Base-by-base conservation (phyloP, 768 basidiomycete species). In the Rickenella mellea region DNA sequence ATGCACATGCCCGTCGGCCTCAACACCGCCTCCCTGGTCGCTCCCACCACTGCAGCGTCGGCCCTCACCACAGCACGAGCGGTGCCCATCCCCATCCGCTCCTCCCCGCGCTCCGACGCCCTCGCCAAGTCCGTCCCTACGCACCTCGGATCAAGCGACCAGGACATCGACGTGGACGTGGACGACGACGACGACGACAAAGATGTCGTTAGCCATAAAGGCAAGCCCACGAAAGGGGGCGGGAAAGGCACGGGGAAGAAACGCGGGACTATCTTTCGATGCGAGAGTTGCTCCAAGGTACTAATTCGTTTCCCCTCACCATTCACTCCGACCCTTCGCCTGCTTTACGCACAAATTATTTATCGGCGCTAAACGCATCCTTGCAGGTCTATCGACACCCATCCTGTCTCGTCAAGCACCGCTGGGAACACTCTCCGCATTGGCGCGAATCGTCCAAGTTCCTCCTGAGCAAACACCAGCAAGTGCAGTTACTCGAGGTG, bases 361-460 rank as follows among this genome's bases (percentile, higher is more conserved):
- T 39, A 31, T 4, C 29, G 9, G 20, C 8, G 25, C 33, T n/a
- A n/a, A n/a, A n/a, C n/a, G 28, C n/a, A 35, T 28, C 20, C 31
- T 27, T 36, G 12, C 55, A 87, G 84, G 78, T 87, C 28, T 90
- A 88, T 60, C 79, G 84, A 40, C 93, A 98, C 62, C 91, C 91
- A 2, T 89, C 86, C 10, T 97, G 93, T 62, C 69, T 98, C 37
- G 87, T 93, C 62, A 97, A 97, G 62, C 94, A 98, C 56, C 84
- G 94, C 26, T 98, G 94, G 94, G 93, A 97, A 55, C 90, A 94
- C 56, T 89, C 87, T 26, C 87, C 88, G 15, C 91, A 96, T 54
- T 98, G 94, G 94, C 82, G 85, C 32, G 88, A 92, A 58, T 85
- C 92, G 2, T 75, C 83, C 50, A 89, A 92, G 58, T 80, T 92